Conservation (phyloP, 768 basidiomycete species). For the Tricholoma hemisulphureum region DNA sequence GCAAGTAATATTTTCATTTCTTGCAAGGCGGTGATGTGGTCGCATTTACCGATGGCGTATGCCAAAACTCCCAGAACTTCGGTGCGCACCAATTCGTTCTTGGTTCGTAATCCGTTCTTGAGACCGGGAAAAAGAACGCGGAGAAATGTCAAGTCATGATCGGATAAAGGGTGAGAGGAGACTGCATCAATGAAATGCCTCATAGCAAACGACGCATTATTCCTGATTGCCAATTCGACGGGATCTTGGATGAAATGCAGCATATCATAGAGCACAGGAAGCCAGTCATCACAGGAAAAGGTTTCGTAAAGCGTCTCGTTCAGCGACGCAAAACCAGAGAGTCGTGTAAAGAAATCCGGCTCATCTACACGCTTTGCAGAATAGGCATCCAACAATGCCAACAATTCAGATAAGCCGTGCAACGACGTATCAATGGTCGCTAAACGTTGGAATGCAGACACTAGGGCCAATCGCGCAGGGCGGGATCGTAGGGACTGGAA, state of each 20-base stretch:
- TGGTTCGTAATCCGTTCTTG: conserved; percentile 75
- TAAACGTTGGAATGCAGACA: conserved; percentile 58
- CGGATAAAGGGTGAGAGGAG: conserved; percentile 37
- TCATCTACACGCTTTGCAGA: conserved; percentile 82
- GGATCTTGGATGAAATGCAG: conserved; percentile 87
- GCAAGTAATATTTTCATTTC: conserved; percentile 84
- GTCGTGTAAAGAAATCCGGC: conserved; percentile 86
- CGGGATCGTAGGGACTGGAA: conserved; percentile 77
- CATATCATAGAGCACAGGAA: conserved; percentile 79
- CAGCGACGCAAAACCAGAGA: conserved; percentile 69
- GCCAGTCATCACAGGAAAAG: conserved; percentile 65
- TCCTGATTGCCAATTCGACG: conserved; percentile 82
- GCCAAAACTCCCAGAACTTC: conserved; percentile 81
- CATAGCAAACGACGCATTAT: conserved; percentile 72
- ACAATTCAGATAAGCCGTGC: conserved; percentile 46
- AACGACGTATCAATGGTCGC: conserved; percentile 48
- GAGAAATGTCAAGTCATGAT: conserved; percentile 56
- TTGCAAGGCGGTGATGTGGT: conserved; percentile 55
- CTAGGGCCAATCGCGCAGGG: conserved; percentile 64
- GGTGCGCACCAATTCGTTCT: conserved; percentile 80
- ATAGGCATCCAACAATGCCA: conserved; percentile 80
- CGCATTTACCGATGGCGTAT: conserved; percentile 66
- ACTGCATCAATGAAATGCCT: conserved; percentile 74
- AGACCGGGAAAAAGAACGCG: conserved; percentile 73
- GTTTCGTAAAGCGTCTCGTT: conserved; percentile 62